Conservation (phyloP, 208 protist species). For the Wallacemonas rigidus region DNA sequence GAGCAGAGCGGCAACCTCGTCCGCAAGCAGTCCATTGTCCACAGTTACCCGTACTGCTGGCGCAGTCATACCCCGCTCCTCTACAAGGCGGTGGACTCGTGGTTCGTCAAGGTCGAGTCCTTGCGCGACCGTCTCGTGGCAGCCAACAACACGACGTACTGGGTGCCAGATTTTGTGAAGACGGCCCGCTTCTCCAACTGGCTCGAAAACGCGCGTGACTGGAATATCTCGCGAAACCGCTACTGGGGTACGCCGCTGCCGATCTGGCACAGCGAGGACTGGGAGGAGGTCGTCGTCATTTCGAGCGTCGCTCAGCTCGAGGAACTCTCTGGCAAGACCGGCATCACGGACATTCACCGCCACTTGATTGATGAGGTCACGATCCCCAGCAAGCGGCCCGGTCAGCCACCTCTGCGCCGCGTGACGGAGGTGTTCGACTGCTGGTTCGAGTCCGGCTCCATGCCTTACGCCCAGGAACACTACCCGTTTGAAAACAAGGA, state of each 20-base stretch:
- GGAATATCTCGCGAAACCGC: conserved; percentile 98
- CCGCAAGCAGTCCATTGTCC: conserved; percentile 87
- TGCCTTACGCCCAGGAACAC: conserved; percentile 99
- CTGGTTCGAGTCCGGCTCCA: conserved; percentile 99
- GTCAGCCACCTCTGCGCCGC: conserved; percentile 86
- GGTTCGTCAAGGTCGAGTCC: conserved; percentile 98
- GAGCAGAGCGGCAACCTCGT: conserved; percentile 94
- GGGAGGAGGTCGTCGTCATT: conserved; percentile 96
- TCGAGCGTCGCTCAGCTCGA: conserved; percentile 97
- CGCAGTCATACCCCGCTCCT: conserved; percentile 98
- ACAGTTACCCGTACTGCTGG: conserved; percentile 99
- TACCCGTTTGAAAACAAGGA: conserved; percentile 99
- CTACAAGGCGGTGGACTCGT: conserved; percentile 98
- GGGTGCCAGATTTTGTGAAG: conserved; percentile 98
- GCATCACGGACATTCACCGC: conserved; percentile 97
- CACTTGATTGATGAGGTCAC: conserved; percentile 98
- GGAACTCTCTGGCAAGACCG: conserved; percentile 89
- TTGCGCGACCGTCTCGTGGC: conserved; percentile 95
- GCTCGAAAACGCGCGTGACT: conserved; percentile 97
- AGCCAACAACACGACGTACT: conserved; percentile 96
- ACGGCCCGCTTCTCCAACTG: conserved; percentile 99
- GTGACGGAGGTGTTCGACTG: conserved; percentile 99
- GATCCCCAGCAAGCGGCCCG: conserved; percentile 96
- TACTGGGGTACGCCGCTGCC: conserved; percentile 99
- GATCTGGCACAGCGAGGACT: conserved; percentile 97